Conservation (phyloP, 331 rosid genomes). For the Malus hybrid region DNA sequence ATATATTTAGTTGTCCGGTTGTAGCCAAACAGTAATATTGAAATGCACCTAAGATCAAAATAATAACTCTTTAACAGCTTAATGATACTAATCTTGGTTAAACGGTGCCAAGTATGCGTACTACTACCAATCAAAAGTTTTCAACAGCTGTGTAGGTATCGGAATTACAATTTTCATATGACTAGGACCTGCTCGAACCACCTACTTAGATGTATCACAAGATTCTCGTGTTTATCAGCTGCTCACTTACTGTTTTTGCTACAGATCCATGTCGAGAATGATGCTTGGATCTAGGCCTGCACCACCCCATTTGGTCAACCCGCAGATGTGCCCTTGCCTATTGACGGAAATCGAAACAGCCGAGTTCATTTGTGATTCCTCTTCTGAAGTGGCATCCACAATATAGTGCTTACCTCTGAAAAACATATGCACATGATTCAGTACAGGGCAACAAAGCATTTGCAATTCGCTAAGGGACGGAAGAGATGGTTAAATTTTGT, state of each 20-base stretch:
- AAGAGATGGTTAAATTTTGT: background rate
- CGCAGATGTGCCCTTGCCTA: conserved; percentile 61
- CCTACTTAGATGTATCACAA: conserved; percentile 3
- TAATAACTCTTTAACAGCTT: background rate
- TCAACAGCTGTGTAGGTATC: background rate
- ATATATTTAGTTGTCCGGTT: no score
- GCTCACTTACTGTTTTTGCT: conserved; percentile 57
- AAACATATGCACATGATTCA: conserved; percentile 6
- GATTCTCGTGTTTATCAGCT: conserved; percentile 48
- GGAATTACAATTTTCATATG: background rate
- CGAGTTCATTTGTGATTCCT: conserved; percentile 85
- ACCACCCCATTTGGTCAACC: conserved; percentile 80
- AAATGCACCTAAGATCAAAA: no score
- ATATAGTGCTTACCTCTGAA: conserved; percentile 67
- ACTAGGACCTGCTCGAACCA: background rate
- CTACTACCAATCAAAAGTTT: background rate
- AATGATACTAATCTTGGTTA: no score
- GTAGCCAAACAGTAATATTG: no score
- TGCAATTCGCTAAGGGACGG: background rate
- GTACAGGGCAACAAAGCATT: background rate
- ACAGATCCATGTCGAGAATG: conserved; percentile 39
- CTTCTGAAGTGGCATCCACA: conserved; percentile 78
- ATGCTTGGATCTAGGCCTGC: conserved; percentile 80
- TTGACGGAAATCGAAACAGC: conserved; percentile 80
- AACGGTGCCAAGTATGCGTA: background rate